These are phyloP conservation scores for Trichoderma asperellum DNA, from an alignment of 2,329 filamentous ascomycete species.

Conservation along the genomic window DNA sequence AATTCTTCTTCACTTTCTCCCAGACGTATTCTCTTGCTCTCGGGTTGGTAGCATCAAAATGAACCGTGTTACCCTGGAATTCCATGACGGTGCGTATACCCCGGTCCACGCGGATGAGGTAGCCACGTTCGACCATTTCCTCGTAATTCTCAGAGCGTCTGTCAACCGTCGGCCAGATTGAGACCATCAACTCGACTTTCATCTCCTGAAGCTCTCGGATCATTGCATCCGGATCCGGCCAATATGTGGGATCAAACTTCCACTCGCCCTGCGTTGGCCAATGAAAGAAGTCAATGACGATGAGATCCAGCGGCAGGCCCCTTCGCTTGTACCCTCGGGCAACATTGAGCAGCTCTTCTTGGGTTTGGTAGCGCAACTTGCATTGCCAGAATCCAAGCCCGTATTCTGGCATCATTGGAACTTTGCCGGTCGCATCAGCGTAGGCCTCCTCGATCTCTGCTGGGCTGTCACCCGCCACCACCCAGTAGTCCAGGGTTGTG, in stretches of 20 bases:
- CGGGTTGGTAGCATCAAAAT: slow-evolving; percentile 68
- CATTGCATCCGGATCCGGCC: slow-evolving; percentile 70
- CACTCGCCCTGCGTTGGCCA: slow-evolving; percentile 70
- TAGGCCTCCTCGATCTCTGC: slow-evolving; percentile 61
- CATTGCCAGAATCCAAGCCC: slow-evolving; percentile 72
- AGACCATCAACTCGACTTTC: slow-evolving; percentile 68
- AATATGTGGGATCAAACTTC: slow-evolving; percentile 66
- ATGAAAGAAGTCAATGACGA: slow-evolving; percentile 71
- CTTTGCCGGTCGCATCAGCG: slow-evolving; percentile 58
- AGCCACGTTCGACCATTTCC: slow-evolving; percentile 64
- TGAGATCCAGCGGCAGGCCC: slow-evolving; percentile 63
- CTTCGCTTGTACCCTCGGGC: slow-evolving; percentile 62
- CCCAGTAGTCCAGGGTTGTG: slow-evolving; percentile 64
- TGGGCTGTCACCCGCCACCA: slow-evolving; percentile 61
- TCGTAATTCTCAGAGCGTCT: slow-evolving; percentile 60
- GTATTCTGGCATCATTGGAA: slow-evolving; percentile 71
- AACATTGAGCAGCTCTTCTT: slow-evolving; percentile 64
- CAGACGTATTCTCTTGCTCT: slow-evolving; percentile 62
- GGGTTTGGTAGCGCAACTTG: slow-evolving; percentile 67
- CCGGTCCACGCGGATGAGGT: slow-evolving; percentile 63
- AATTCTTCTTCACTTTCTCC: slow-evolving; percentile 62
- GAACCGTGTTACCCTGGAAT: slow-evolving; percentile 60
- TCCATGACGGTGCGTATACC: slow-evolving; percentile 63
- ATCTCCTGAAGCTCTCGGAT: slow-evolving; percentile 61
- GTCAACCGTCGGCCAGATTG: slow-evolving; percentile 70